These are phyloP conservation scores for Metrosideros polymorpha DNA, from an alignment of 441 rosid genomes.

Conservation along the genomic window DNA sequence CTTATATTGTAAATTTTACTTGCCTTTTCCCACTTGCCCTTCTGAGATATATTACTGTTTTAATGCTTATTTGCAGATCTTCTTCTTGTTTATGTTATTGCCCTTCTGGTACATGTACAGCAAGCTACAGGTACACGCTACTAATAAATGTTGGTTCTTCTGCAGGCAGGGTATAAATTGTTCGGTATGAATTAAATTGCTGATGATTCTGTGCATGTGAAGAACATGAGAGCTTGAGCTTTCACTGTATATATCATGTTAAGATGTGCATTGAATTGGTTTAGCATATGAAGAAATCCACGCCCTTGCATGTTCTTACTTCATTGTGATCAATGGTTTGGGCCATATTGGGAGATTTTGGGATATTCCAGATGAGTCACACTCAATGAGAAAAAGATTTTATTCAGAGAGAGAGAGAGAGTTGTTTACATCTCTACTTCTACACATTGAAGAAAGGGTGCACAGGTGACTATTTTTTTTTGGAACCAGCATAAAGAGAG, in stretches of 20 bases:
- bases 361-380: not conserved
- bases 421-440: not conserved
- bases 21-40: not conserved
- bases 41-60: not conserved
- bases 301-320: not conserved
- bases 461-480: not conserved
- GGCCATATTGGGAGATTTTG: not conserved
- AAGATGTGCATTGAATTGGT: not conserved
- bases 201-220: not conserved
- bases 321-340: not conserved
- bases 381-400: not conserved
- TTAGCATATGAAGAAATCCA: not conserved
- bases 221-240: not conserved
- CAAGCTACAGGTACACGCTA: conserved; percentile 69
- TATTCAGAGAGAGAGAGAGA: not conserved
- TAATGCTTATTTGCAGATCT: conserved; percentile 39
- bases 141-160: not conserved
- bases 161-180: not conserved
- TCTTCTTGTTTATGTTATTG: conserved; percentile 72
- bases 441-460: not conserved
- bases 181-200: not conserved
- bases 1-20: not conserved
- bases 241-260: not conserved
- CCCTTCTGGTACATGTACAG: conserved; percentile 95
- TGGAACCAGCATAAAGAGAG: not conserved